Base-by-base conservation (phyloP, 441 rosid genomes). In the Populus tomentosa region DNA sequence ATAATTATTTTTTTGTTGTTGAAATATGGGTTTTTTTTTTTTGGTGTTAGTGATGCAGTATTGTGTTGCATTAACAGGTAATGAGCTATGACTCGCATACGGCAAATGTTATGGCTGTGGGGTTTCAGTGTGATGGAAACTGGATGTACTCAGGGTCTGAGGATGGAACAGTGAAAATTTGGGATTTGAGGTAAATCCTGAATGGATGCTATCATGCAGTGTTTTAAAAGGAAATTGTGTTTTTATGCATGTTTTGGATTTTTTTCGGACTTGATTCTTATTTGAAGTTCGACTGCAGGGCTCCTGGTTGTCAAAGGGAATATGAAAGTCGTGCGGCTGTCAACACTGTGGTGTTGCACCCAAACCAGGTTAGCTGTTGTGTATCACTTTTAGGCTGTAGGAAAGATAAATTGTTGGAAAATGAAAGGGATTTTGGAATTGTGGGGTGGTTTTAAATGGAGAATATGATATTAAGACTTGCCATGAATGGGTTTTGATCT, bases 101-200 rank as follows among this genome's bases (percentile, higher is more conserved):
- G 71, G 91, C 82, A 82, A 94, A 94, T 88, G 99, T 96, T 78
- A 92, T 92, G 98, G 98, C 98, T 26, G 97, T 94, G 78, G 98
- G 98, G 42, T 96, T 96, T 82, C 97, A 94, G 35, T 92, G 97
- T 85, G 98, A 96, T 85, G 99, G 96, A 7, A 96, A 94, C 79
- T 92, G 99, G 98, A 96, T 96, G 98, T 96, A 94, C 80, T 92
- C 99, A 13, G 98, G 99, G 76, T 96, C 98, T 36, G 99, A 94
- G 82, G 99, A 96, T 88, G 97, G 98, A 28, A 96, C 98, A 0
- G 99, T 96, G 75, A 94, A 88, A 82, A 91, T 94, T 77, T 96
- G 98, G 98, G 99, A 96, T 81, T 87, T 96, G 83, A 92, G 99
- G 98, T 90, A 69, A 42, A 61, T 21, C 33, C 67, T 61, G 26